Percentiles rank a stretch among this genome's conserved stretches.
phyloP scores from a whole-genome alignment of 441 rosid species.

The Populus hybrid region DNA sequence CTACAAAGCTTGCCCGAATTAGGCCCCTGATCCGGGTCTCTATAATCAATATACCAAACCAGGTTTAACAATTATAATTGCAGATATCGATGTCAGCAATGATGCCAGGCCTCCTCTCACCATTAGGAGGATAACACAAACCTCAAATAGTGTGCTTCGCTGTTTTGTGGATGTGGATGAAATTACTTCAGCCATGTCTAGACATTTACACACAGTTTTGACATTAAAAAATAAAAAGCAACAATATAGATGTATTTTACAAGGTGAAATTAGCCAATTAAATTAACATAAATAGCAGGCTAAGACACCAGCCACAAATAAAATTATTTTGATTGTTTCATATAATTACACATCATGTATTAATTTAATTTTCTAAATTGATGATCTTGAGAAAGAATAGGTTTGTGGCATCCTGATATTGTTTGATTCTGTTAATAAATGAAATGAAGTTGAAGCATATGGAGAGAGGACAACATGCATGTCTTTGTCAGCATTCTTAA shows the following conservation, averaged over 20 bases:
- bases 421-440: conserved; percentile 45
- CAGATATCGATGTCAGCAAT: no score
- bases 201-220: neutral
- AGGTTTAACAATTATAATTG: no score
- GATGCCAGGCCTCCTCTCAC: neutral
- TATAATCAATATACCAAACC: neutral
- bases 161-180: neutral
- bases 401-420: conserved; percentile 27
- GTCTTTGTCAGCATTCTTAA: conserved; percentile 39
- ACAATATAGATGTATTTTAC: neutral
- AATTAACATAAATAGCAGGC: no score
- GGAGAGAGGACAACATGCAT: conserved; percentile 51
- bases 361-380: no score
- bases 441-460: conserved; percentile 57
- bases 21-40: neutral
- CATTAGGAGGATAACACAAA: neutral
- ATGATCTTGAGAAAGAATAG: conserved; percentile 20
- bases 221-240: neutral
- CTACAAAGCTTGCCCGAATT: neutral
- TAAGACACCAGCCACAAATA: no score
- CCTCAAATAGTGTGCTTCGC: neutral
- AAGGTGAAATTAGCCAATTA: no score
- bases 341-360: no score
- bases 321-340: no score
- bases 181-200: neutral